A percentile compares a stretch with the other conserved stretches of the same genome.
Evolutionary conservation across 192 early-diverging fungal genomes (phyloP).

Genomic region (Thamnidium elegans): DNA sequence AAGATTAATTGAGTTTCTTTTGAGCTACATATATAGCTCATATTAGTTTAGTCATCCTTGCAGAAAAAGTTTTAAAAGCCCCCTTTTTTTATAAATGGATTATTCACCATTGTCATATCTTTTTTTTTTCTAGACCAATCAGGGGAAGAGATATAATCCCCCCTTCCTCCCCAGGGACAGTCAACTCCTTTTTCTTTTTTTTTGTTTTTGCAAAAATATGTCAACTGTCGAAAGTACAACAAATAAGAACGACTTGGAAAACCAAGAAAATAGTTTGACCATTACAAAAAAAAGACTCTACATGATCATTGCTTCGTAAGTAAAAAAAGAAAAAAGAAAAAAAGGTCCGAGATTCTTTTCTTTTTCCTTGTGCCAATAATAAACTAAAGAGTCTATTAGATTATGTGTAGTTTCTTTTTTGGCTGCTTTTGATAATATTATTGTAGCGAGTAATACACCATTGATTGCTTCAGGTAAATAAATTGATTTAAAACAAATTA

Average conservation of each 20-base stretch:
- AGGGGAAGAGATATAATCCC: no score
- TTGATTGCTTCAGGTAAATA: conserved; percentile 26
- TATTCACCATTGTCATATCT: no score
- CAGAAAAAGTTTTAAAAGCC: no score
- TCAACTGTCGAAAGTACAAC: neutral
- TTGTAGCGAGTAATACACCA: conserved; percentile 27
- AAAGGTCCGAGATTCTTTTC: no score
- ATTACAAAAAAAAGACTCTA: conserved; percentile 1
- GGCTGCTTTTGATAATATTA: conserved; percentile 37
- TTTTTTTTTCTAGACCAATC: neutral
- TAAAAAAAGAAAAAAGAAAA: no score
- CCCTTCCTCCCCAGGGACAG: no score
- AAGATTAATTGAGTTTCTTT: no score
- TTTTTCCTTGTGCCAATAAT: neutral
- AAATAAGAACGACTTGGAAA: neutral
- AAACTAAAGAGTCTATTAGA: neutral
- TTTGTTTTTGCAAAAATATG: neutral
- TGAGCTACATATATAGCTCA: no score
- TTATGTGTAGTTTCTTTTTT: conserved; percentile 29
- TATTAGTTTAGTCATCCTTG: no score
- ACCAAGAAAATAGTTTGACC: neutral
- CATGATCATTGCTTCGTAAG: conserved; percentile 14
- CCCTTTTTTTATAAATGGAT: no score
- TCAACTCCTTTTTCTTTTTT: neutral
- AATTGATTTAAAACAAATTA: neutral